Evolutionary conservation across 352 stramenopile species (phyloP).

Genomic region (Peronosclerospora sorghi): DNA sequence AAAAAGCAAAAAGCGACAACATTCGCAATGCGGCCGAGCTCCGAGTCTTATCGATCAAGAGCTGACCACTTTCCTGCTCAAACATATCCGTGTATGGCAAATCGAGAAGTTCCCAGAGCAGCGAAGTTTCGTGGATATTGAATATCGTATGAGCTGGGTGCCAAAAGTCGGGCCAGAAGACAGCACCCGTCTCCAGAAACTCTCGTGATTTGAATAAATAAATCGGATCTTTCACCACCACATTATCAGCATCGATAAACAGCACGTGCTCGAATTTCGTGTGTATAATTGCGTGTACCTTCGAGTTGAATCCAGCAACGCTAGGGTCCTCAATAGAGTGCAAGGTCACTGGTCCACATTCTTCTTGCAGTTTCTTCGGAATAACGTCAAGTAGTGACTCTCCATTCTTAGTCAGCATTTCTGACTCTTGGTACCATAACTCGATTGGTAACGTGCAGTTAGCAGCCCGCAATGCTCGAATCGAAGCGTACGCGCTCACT

Average conservation of each 20-base stretch:
- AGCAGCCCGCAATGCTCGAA: slow-evolving; percentile 27
- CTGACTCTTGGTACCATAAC: slow-evolving; percentile 37
- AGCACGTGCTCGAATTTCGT: slow-evolving; percentile 27
- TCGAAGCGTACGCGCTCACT: slow-evolving; percentile 27
- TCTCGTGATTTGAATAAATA: slow-evolving; percentile 33
- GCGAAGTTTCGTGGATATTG: slow-evolving; percentile 34
- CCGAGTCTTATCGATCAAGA: slow-evolving; percentile 25
- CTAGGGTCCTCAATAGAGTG: slow-evolving; percentile 14
- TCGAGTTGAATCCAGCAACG: slow-evolving; percentile 36
- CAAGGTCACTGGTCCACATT: slow-evolving; percentile 19
- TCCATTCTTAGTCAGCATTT: slow-evolving; percentile 19
- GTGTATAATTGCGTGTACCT: slow-evolving; percentile 32
- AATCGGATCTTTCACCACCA: slow-evolving; percentile 33
- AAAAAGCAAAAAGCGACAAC: slow-evolving; percentile 32
- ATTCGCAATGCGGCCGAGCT: slow-evolving; percentile 8
- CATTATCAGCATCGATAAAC: slow-evolving; percentile 47
- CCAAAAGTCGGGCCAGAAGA: slow-evolving; percentile 50
- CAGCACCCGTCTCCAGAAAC: slow-evolving; percentile 24
- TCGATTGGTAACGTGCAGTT: slow-evolving; percentile 46
- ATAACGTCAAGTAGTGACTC: slow-evolving; percentile 9
- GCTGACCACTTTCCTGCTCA: slow-evolving; percentile 27
- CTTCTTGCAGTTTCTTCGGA: slow-evolving; percentile 12
- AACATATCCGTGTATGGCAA: slow-evolving; percentile 26
- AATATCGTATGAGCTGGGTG: slow-evolving; percentile 39
- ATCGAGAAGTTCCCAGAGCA: slow-evolving; percentile 36